These are phyloP conservation scores for Diaporthe batatas DNA, from an alignment of 2,329 filamentous ascomycete genomes.

Conservation along the genomic window DNA sequence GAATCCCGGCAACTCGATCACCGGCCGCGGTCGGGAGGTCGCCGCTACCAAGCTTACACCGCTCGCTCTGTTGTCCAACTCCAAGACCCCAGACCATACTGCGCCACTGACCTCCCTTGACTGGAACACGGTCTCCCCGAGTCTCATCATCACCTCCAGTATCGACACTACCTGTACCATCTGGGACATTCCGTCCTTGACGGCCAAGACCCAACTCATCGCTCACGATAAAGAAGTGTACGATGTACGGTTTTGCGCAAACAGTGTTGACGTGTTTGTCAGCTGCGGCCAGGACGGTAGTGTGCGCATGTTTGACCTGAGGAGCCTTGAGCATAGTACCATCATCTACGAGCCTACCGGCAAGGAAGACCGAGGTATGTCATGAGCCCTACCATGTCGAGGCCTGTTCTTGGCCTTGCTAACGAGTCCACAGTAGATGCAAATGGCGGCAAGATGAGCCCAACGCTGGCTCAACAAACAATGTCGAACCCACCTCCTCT, in stretches of 20 bases:
- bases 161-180: slow-evolving; percentile 99
- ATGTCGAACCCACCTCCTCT: slow-evolving; percentile 83
- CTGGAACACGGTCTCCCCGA: slow-evolving; percentile 98
- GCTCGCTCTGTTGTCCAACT: slow-evolving; percentile 93
- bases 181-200: slow-evolving; percentile 98
- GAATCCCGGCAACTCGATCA: slow-evolving; percentile 75
- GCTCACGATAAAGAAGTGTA: slow-evolving; percentile 99
- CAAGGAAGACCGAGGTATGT: slow-evolving; percentile 79
- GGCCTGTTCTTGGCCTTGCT: neutral
- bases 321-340: slow-evolving; percentile 96
- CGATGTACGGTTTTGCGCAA: slow-evolving; percentile 97
- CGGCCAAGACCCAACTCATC: slow-evolving; percentile 97
- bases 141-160: slow-evolving; percentile 97
- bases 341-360: slow-evolving; percentile 98
- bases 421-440: slow-evolving; percentile 55
- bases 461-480: slow-evolving; percentile 81
- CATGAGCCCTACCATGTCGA: slow-evolving; percentile 18
- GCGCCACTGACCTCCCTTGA: slow-evolving; percentile 96
- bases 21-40: slow-evolving; percentile 71
- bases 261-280: slow-evolving; percentile 98
- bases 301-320: slow-evolving; percentile 97
- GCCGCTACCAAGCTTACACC: slow-evolving; percentile 86
- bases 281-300: slow-evolving; percentile 98
- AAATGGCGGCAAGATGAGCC: slow-evolving; percentile 75
- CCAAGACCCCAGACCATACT: slow-evolving; percentile 97